Evolutionary conservation across 1,284 basidiomycete genomes (phyloP), one percentile per base, ranked within the genome.

Genomic region (Fomitopsis pinicola): DNA sequence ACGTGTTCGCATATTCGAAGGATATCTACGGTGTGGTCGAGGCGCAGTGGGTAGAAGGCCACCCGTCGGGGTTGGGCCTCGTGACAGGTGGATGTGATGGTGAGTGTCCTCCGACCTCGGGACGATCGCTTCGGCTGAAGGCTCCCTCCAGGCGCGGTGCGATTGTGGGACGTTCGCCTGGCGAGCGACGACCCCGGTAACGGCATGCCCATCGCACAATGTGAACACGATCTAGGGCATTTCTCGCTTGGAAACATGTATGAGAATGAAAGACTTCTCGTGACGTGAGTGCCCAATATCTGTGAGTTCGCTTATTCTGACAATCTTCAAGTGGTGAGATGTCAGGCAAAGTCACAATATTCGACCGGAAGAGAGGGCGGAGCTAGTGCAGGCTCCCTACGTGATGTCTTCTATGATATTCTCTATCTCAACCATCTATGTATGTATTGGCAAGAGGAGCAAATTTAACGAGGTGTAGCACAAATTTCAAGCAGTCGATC

Each of bases 41-140:
- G 42, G 75, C 78, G n/a, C 72, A 81, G 46, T 91, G 89, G 88
- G 72, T 85, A 17, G 73, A 82, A 52, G 76, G 75, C 7, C 69
- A 68, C 58, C 68, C 75, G 2, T 70, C 74, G n/a, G 71, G 73
- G 33, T 70, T 80, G 8, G 81, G 82, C 2, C 73, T 91, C 19
- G 71, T 87, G 38, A 87, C 82, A 17, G 86, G 83, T 4, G 88
- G 88, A 0, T 77, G 80, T 54, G 88, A 91, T 70, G 88, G 88
- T 87, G 67, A 64, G 79, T 50, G 40, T 40, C 56, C 17, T 57
- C 42, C 57, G 14, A 58, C 36, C 50, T 30, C 7, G 12, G 8
- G 30, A 17, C 5, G 19, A 50, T 28, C 28, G 10, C 19, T 2
- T 10, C 54, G 60, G 15, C 33, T 58, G 58, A 64, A 40, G 14